Conservation (phyloP, 106 monocot species). For the Iris macrosiphon region DNA sequence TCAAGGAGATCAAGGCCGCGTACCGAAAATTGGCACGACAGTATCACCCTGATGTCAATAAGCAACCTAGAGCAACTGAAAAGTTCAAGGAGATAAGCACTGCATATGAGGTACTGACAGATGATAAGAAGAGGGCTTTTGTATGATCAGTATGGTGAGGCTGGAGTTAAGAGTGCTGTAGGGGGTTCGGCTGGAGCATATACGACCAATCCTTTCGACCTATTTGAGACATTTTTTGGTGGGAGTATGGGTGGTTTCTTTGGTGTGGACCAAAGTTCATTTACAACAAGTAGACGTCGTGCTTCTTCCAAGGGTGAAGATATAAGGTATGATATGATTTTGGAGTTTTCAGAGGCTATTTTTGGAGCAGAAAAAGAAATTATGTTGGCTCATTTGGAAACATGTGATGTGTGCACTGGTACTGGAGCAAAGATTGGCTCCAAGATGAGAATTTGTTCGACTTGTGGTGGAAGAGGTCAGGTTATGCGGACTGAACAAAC, state of each 20-base stretch:
- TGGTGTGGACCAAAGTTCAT: slow-evolving; percentile 73
- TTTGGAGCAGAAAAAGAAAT: slow-evolving; percentile 96
- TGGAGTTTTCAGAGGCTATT: slow-evolving; percentile 86
- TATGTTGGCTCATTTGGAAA: slow-evolving; percentile 84
- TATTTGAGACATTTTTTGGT: slow-evolving; percentile 97
- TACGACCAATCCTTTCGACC: slow-evolving; percentile 95
- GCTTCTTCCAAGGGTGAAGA: slow-evolving; percentile 84
- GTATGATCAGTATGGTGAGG: slow-evolving; percentile 99
- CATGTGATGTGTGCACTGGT: slow-evolving; percentile 77
- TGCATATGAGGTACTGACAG: slow-evolving; percentile 99
- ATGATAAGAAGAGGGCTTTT: slow-evolving; percentile 89
- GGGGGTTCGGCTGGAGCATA: slow-evolving; percentile 79
- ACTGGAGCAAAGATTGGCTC: slow-evolving; percentile 86
- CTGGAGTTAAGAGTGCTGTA: slow-evolving; percentile 77
- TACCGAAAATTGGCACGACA: slow-evolving; percentile 86
- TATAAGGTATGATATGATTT: slow-evolving; percentile 91
- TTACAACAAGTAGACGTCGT: slow-evolving; percentile 52
- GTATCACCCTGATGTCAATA: slow-evolving; percentile 99
- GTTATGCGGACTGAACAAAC: slow-evolving; percentile 99
- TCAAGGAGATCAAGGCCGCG: slow-evolving; percentile 93
- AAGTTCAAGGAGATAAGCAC: slow-evolving; percentile 98
- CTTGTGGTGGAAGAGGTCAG: slow-evolving; percentile 98
- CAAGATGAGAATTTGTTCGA: slow-evolving; percentile 83
- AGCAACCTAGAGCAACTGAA: slow-evolving; percentile 92
- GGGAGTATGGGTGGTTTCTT: slow-evolving; percentile 84